Conservation (phyloP, 2,329 filamentous ascomycete species). For the Torrubiellomyces zombiae region DNA sequence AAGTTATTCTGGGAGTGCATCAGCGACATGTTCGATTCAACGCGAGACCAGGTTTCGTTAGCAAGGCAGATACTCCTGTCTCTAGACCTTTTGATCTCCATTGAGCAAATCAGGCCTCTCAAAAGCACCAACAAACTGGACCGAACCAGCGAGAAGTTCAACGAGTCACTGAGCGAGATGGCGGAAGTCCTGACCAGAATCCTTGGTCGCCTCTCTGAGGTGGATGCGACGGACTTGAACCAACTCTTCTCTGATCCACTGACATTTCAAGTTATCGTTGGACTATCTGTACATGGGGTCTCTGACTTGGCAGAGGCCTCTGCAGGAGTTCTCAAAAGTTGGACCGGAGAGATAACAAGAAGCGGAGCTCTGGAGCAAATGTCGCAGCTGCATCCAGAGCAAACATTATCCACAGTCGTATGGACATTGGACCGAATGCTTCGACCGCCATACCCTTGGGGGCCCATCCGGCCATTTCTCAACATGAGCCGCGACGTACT, state of each 20-base stretch:
- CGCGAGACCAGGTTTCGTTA: constrained; percentile 54
- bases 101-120: constrained; percentile 54
- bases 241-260: constrained; percentile 50
- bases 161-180: constrained; percentile 45
- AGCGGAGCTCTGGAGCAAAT: constrained; percentile 21
- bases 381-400: constrained; percentile 21
- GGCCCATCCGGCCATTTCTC: constrained; percentile 38
- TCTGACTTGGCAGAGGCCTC: constrained; percentile 63
- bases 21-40: constrained; percentile 60
- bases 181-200: constrained; percentile 50
- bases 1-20: constrained; percentile 20
- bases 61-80: constrained; percentile 58
- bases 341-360: constrained; percentile 49
- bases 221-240: constrained; percentile 51
- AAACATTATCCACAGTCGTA: constrained; percentile 26
- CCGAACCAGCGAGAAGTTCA: constrained; percentile 48
- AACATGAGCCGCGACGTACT: constrained; percentile 41
- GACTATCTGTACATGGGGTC: constrained; percentile 67
- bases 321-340: constrained; percentile 65
- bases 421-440: constrained; percentile 20
- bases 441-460: constrained; percentile 29
- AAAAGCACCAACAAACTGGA: constrained; percentile 26
- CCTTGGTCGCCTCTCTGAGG: constrained; percentile 64
- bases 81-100: constrained; percentile 50
- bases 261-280: constrained; percentile 59